Evolutionary conservation across 75 land plant genomes (phyloP).

Genomic region (Gnetum montanum): DNA sequence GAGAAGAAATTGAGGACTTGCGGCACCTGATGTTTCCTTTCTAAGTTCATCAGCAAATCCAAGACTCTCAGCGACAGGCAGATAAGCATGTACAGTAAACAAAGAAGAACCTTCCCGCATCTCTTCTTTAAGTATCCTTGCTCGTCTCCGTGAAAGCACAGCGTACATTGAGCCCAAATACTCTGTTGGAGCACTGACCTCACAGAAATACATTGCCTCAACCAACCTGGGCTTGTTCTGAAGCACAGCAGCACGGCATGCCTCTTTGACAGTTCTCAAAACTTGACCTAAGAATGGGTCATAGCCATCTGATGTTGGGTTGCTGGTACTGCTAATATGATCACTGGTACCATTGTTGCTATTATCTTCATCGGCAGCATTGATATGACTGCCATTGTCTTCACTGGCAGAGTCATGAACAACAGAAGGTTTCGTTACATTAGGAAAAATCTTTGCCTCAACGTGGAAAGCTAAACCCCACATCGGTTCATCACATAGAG

Average conservation of each 20-base stretch:
- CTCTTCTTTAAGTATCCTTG: conserved; percentile 73
- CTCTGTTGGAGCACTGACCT: conserved; percentile 72
- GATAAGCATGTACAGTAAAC: conserved; percentile 88
- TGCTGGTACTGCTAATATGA: conserved; percentile 1
- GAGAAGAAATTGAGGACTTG: conserved; percentile 73
- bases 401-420: conserved; percentile 9
- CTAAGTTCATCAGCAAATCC: conserved; percentile 88
- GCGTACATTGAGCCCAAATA: conserved; percentile 71
- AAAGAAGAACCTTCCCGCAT: conserved; percentile 85
- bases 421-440: conserved; percentile 5
- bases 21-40: conserved; percentile 72
- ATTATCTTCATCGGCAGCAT: too few species aligned
- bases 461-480: conserved; percentile 84
- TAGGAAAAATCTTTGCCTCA: conserved; percentile 42
- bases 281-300: conserved; percentile 77
- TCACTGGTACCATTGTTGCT: too few species aligned
- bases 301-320: conserved; percentile 45
- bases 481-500: conserved; percentile 91
- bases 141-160: conserved; percentile 67
- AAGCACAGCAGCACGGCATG: conserved; percentile 74
- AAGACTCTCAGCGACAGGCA: conserved; percentile 89
- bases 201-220: conserved; percentile 89
- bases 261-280: conserved; percentile 78
- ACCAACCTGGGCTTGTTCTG: conserved; percentile 70
- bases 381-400: too few species aligned